Base-by-base conservation (phyloP, 2,329 filamentous ascomycete genomes). In the Stagonosporopsis vannaccii region DNA sequence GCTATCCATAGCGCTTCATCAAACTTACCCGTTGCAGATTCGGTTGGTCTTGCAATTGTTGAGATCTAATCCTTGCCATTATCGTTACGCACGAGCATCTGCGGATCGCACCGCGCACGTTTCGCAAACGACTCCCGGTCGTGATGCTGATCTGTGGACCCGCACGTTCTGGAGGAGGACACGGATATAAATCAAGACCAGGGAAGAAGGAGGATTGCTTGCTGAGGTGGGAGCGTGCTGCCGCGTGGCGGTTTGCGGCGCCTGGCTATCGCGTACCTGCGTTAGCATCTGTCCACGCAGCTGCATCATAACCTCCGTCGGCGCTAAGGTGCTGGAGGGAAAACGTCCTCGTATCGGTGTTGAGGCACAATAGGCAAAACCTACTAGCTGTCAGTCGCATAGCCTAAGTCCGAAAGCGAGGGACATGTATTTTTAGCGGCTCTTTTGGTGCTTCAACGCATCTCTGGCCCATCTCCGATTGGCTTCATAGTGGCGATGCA, bases 1-100 rank as follows among this genome's bases (percentile, higher is more conserved):
- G 25, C 51, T 32, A 43, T 23, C 37, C 39, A 28, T 55, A 55
- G 45, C 33, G 45, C 35, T 26, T 55, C 32, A 44, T 49, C 40
- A 50, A 49, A 32, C 40, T 26, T 45, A 49, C 51, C 35, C 37
- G 37, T 25, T 39, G 22, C 8, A 22, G 17, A 19, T 20, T 28
- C 33, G 33, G 45, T 35, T 40, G 45, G 33, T 12, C 28, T 17
- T 36, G 35, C 44, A 39, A 19, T 17, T 44, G 51, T 49, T 44
- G 33, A 36, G 30, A n/a, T 42, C 11, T n/a, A 11, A 15, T 6
- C 28, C 6, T 12, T 6, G 7, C 15, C 8, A 9, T 22, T 13
- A 26, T 15, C 32, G 25, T 43, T 19, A 23, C 20, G 45, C 45
- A 44, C 45, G 33, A 33, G 26, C 32, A 33, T 17, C 23, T 13